phyloP scores from a whole-genome alignment of 78 protist genomes.

The Pigoraptor vietnamica region DNA sequence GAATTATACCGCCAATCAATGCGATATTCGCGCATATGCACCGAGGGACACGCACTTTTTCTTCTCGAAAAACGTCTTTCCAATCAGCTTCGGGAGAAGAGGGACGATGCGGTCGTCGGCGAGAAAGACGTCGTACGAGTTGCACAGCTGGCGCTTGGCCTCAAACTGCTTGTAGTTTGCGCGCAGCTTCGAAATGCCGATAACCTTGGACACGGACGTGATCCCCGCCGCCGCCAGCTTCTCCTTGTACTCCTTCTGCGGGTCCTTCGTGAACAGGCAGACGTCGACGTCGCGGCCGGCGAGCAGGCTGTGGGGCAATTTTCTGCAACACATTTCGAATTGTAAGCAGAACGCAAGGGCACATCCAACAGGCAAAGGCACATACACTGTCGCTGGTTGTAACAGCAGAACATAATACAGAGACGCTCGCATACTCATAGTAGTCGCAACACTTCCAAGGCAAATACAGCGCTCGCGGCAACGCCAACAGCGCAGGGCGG shows the following conservation, averaged over 20 bases:
- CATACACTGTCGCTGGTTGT: no score
- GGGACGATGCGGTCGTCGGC: conserved; percentile 44
- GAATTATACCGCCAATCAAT: background rate
- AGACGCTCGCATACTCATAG: no score
- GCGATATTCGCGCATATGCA: no score
- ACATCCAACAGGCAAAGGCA: no score
- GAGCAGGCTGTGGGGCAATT: background rate
- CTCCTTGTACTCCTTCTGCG: conserved; percentile 17
- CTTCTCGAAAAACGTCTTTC: conserved; percentile 14
- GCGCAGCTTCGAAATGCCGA: conserved; percentile 19
- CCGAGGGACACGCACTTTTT: conserved; percentile 23
- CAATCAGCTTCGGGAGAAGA: conserved; percentile 25
- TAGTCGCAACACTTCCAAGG: no score
- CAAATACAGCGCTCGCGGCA: no score
- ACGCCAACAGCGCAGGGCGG: background rate
- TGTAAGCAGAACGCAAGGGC: no score
- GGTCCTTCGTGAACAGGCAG: conserved; percentile 24
- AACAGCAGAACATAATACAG: background rate
- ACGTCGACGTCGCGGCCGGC: background rate
- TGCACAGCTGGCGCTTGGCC: conserved; percentile 35
- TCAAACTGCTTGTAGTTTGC: conserved; percentile 26
- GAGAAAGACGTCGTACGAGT: conserved; percentile 45
- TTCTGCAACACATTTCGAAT: no score
- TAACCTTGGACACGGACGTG: background rate
- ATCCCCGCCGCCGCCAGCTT: background rate